Percentiles rank a stretch among this genome's conserved stretches.
phyloP scores from a whole-genome alignment of 2,329 filamentous ascomycete species.

The Acrocalymma vagum region DNA sequence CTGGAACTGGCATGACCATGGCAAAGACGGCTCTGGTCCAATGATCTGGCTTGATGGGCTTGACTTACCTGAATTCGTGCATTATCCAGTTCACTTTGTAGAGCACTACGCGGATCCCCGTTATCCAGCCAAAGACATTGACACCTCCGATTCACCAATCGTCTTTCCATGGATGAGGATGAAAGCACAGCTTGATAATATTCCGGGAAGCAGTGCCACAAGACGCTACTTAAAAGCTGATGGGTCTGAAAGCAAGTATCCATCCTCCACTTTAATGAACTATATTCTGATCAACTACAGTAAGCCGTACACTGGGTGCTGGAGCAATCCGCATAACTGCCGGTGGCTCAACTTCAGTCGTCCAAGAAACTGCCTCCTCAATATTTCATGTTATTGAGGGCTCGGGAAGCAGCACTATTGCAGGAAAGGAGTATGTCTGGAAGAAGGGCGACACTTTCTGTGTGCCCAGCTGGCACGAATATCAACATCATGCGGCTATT shows the following conservation, averaged over 20 bases:
- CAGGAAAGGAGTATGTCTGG: constrained; percentile 52
- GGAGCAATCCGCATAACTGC: constrained; percentile 56
- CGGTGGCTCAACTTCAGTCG: constrained; percentile 43
- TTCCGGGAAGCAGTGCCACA: constrained; percentile 32
- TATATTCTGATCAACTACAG: constrained; percentile 30
- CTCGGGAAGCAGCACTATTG: constrained; percentile 52
- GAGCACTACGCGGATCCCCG: constrained; percentile 58
- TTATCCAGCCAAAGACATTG: constrained; percentile 59
- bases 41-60: constrained; percentile 68
- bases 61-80: constrained; percentile 61
- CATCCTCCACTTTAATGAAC: constrained; percentile 3
- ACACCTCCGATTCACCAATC: constrained; percentile 52
- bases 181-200: constrained; percentile 52
- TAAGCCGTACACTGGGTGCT: constrained; percentile 58
- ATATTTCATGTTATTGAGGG: constrained; percentile 64
- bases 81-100: constrained; percentile 63
- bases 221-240: constrained; percentile 47
- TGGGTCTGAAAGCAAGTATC: constrained; percentile 41
- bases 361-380: constrained; percentile 61
- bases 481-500: constrained; percentile 56
- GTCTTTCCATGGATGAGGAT: constrained; percentile 61
- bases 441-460: constrained; percentile 63
- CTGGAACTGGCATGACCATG: constrained; percentile 67
- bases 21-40: constrained; percentile 63
- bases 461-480: constrained; percentile 61